A percentile compares a stretch with the other conserved stretches of the same genome.
phyloP scores from a whole-genome alignment of 2,329 filamentous ascomycete genomes.

The Venturia carpophila region DNA sequence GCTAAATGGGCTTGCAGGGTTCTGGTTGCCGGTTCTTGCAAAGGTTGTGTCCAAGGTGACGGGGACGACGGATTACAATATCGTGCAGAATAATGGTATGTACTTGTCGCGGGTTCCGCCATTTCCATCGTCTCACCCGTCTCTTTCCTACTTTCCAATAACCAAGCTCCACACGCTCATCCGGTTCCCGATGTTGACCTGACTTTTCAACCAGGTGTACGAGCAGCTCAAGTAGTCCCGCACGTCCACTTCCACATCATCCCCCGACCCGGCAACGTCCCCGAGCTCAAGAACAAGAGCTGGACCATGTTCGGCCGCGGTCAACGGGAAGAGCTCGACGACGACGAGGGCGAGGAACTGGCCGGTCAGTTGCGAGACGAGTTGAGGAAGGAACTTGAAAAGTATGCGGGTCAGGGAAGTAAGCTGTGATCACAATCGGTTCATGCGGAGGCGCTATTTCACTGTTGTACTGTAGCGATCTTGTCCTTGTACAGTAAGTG shows the following conservation, averaged over 20 bases:
- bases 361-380: slow-evolving; percentile 43
- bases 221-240: slow-evolving; percentile 84
- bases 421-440: not conserved
- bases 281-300: slow-evolving; percentile 50
- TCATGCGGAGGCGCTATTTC: not conserved
- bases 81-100: slow-evolving; percentile 88
- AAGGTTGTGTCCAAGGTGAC: slow-evolving; percentile 61
- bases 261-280: slow-evolving; percentile 56
- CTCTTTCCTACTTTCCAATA: no score
- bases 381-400: slow-evolving; percentile 31
- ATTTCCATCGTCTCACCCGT: no score
- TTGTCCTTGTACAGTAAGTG: not conserved
- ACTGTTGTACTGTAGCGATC: not conserved
- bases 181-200: not conserved
- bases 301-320: slow-evolving; percentile 81
- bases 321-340: slow-evolving; percentile 63
- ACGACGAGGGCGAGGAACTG: slow-evolving; percentile 59
- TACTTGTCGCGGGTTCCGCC: slow-evolving; percentile 21
- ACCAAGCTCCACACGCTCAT: no score
- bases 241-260: slow-evolving; percentile 96
- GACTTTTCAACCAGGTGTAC: slow-evolving; percentile 49
- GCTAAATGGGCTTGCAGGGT: slow-evolving; percentile 28
- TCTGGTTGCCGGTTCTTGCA: slow-evolving; percentile 62
- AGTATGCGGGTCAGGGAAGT: not conserved
- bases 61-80: slow-evolving; percentile 80